Base-by-base conservation (phyloP, 108 stramenopile species). In the Cyclostephanos tholiformis region DNA sequence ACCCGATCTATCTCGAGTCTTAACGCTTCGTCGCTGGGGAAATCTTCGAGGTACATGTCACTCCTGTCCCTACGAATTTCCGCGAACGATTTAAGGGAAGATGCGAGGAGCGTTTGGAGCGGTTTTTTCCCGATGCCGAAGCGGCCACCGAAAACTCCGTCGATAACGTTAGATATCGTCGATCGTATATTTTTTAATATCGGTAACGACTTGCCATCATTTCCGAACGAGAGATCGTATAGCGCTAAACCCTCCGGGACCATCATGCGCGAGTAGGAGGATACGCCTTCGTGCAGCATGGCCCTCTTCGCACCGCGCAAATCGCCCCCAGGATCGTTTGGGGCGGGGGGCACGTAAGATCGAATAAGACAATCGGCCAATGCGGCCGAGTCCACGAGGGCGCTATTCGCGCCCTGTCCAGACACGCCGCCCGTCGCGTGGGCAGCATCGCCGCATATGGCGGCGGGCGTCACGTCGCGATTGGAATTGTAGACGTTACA, bases 351-450 rank as follows among this genome's bases (percentile, higher is more conserved):
- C 12, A 36, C 36, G 48, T 39, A 65, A 65, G 52, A 39, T 56
- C 77, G 48, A 23, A 25, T 52, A 9, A 91, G 66, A 41, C 74
- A 87, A 56, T 92, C 76, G 14, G 74, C 86, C 43, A 92, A 53
- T 13, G 80, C 83, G 4, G 71, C 72, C 12, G 86, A 56, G 80
- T 92, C 91, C 16, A 80, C 46, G 59, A 92, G 58, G n/a, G 91
- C 91, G 59, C 81, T 83, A 49, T 92, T 92, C 39, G 83, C 79
- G 5, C 91, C 91, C 66, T 92, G 91, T 39, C 91, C 91, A 4
- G 82, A 82, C 16, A 92, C 91, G 4, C 91, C 91, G 16, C 91
- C 91, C 0, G 91, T 92, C 1, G 91, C 88, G 71, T 92, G 91
- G 17, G 91, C 91, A 17, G 91, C 89, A 86, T 92, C 91, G 16